phyloP scores from a whole-genome alignment of 441 rosid species.

The Erodium moschatum region DNA sequence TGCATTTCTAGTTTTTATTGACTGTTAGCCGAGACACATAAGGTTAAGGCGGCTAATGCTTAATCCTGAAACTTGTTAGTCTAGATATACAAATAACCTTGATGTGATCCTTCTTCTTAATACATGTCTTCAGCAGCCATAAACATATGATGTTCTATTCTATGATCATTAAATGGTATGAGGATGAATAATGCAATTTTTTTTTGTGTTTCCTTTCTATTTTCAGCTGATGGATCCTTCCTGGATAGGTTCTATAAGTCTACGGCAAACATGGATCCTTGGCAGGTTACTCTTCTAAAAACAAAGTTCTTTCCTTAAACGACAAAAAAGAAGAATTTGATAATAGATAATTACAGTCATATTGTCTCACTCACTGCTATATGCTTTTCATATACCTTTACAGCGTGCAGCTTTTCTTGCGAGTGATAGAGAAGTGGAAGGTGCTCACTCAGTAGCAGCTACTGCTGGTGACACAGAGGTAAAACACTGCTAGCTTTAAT shows the following conservation, averaged over 20 bases:
- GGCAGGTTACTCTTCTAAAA: constrained; percentile 53
- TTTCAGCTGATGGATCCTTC: constrained; percentile 68
- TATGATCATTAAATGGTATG: background rate
- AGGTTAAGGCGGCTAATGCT: background rate
- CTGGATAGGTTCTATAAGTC: constrained; percentile 65
- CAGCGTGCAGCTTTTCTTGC: constrained; percentile 74
- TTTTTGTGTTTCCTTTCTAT: constrained; percentile 15
- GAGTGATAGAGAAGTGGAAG: constrained; percentile 72
- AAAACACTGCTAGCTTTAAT: constrained; percentile 8
- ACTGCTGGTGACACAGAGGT: constrained; percentile 79
- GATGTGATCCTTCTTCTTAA: background rate
- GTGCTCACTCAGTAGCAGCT: constrained; percentile 76
- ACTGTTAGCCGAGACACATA: background rate
- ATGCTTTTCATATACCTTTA: constrained; percentile 8
- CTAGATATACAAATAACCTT: background rate
- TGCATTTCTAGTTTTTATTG: background rate
- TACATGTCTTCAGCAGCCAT: background rate
- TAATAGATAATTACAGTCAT: background rate
- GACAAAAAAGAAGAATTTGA: background rate
- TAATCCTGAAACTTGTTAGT: no score
- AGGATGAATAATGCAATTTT: background rate
- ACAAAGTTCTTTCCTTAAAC: background rate
- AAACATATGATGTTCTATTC: background rate
- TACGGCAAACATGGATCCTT: constrained; percentile 67
- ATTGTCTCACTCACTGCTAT: constrained; percentile 10